Evolutionary conservation across 805 yeast species (phyloP).

Genomic region (Metschnikowia henanensis): DNA sequence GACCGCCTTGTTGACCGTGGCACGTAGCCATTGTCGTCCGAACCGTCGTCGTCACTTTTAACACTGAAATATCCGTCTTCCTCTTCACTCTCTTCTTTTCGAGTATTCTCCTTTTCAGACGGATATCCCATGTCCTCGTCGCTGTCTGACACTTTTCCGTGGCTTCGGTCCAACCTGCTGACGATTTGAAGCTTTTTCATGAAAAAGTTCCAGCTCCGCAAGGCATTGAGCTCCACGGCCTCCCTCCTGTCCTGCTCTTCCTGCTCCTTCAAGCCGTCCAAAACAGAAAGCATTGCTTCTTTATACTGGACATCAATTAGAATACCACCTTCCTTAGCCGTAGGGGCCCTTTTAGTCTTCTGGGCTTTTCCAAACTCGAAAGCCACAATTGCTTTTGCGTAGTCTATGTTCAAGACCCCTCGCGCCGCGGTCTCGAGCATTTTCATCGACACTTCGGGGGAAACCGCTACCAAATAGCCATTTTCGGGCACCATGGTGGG

Average conservation of each 20-base stretch:
- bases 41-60: slow-evolving; percentile 16
- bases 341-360: slow-evolving; percentile 42
- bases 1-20: slow-evolving; percentile 9
- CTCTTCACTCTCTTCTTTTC: slow-evolving; percentile 9
- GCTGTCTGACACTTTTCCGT: slow-evolving; percentile 39
- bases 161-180: slow-evolving; percentile 45
- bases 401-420: slow-evolving; percentile 61
- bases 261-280: slow-evolving; percentile 49
- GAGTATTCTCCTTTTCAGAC: not conserved
- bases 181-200: slow-evolving; percentile 50
- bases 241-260: slow-evolving; percentile 45
- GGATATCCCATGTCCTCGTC: slow-evolving; percentile 10
- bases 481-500: slow-evolving; percentile 83
- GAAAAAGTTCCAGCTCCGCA: slow-evolving; percentile 54
- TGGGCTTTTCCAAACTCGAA: slow-evolving; percentile 60
- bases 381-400: slow-evolving; percentile 84
- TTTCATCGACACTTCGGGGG: slow-evolving; percentile 34
- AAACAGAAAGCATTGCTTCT: slow-evolving; percentile 58
- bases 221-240: slow-evolving; percentile 47
- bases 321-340: slow-evolving; percentile 72
- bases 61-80: slow-evolving; percentile 24
- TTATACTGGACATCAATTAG: slow-evolving; percentile 63
- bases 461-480: slow-evolving; percentile 52
- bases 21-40: slow-evolving; percentile 12
- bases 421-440: slow-evolving; percentile 70